phyloP scores from a whole-genome alignment of 352 stramenopile genomes.

The Phytophthora aleatoria region DNA sequence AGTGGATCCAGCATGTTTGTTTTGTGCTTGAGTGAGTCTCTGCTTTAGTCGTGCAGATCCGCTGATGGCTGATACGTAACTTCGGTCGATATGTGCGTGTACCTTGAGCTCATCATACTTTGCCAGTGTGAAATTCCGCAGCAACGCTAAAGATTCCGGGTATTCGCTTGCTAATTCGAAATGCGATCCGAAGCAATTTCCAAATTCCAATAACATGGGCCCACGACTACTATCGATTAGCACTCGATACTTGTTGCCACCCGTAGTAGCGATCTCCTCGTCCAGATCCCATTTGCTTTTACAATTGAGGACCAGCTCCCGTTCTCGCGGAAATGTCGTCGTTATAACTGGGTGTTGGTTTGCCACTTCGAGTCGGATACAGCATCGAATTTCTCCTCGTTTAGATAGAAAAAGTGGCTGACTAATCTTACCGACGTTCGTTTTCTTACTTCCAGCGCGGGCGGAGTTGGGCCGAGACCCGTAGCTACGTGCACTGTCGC shows the following conservation, averaged over 20 bases:
- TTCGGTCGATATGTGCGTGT: slow-evolving; percentile 76
- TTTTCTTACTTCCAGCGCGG: slow-evolving; percentile 58
- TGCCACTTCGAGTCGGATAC: slow-evolving; percentile 58
- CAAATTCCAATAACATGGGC: slow-evolving; percentile 83
- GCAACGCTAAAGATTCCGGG: slow-evolving; percentile 45
- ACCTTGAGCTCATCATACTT: slow-evolving; percentile 73
- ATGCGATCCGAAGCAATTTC: slow-evolving; percentile 75
- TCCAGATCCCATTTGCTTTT: slow-evolving; percentile 83
- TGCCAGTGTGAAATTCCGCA: slow-evolving; percentile 60
- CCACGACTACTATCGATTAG: slow-evolving; percentile 76
- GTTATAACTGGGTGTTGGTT: slow-evolving; percentile 44
- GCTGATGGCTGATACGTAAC: slow-evolving; percentile 70
- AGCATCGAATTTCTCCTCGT: slow-evolving; percentile 70
- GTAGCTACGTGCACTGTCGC: slow-evolving; percentile 59
- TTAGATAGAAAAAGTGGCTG: slow-evolving; percentile 53
- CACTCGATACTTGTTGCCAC: slow-evolving; percentile 79
- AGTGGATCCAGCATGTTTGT: slow-evolving; percentile 37
- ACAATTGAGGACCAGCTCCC: slow-evolving; percentile 74
- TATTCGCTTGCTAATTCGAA: slow-evolving; percentile 68
- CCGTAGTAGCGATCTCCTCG: slow-evolving; percentile 72
- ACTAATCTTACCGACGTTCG: slow-evolving; percentile 35
- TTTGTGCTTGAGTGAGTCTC: slow-evolving; percentile 50
- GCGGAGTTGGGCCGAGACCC: slow-evolving; percentile 66
- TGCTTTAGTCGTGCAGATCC: slow-evolving; percentile 58
- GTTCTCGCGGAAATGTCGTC: slow-evolving; percentile 33